These are phyloP conservation scores for Acacia pycnantha DNA, from an alignment of 331 rosid genomes.

Conservation along the genomic window DNA sequence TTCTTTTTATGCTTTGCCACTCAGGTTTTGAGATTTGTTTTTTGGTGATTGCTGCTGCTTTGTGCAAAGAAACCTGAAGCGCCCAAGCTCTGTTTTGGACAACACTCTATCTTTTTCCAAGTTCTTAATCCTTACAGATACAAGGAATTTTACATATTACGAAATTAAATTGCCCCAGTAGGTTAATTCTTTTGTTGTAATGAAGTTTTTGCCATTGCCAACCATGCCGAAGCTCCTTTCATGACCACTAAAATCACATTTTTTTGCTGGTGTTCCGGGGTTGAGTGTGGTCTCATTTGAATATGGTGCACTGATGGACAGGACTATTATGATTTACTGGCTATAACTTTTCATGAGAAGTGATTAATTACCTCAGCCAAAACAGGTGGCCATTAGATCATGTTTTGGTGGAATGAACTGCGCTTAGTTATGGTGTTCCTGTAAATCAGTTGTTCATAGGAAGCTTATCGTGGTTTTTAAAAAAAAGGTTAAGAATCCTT, in stretches of 20 bases:
- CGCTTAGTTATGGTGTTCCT: conserved; percentile 17
- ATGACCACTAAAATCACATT: conserved; percentile 10
- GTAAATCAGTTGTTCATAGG: neutral
- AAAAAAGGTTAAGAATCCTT: neutral
- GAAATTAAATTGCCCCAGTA: neutral
- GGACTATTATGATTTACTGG: conserved; percentile 12
- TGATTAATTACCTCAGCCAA: conserved; percentile 11
- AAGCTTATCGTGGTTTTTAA: neutral
- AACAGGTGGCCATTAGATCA: conserved; percentile 4
- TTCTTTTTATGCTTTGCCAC: conserved; percentile 11
- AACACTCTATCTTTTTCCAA: neutral
- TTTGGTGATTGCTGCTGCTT: neutral
- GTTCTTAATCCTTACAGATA: neutral
- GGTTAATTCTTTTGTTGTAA: conserved; percentile 4
- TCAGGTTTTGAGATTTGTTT: neutral
- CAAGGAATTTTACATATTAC: neutral
- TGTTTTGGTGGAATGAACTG: conserved; percentile 3
- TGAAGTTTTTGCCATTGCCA: neutral
- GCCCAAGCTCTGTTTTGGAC: neutral
- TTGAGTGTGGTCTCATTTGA: neutral
- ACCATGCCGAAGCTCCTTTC: conserved; percentile 2
- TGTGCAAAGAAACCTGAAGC: neutral
- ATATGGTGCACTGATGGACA: conserved; percentile 1
- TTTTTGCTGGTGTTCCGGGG: conserved; percentile 5
- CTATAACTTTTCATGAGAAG: conserved; percentile 12